Conservation (phyloP, 176 grass and related monocot genomes). For the Avena eriantha region DNA sequence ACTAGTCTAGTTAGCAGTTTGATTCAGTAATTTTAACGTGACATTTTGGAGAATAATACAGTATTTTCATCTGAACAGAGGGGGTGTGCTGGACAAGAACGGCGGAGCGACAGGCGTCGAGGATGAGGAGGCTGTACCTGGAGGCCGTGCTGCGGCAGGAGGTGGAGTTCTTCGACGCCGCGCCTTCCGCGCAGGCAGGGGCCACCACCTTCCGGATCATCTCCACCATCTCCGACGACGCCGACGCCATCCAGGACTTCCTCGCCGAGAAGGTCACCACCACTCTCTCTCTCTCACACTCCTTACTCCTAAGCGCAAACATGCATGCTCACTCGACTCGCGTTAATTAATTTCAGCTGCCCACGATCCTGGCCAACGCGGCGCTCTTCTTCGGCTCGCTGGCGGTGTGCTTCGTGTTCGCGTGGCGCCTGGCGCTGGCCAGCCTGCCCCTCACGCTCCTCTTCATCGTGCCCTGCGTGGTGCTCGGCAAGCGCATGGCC, state of each 20-base stretch:
- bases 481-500: slow-evolving; percentile 55
- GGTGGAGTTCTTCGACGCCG: slow-evolving; percentile 64
- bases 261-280: slow-evolving; percentile 59
- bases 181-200: background rate
- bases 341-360: slow-evolving; percentile 23
- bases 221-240: slow-evolving; percentile 68
- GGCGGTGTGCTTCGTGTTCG: slow-evolving; percentile 47
- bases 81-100: slow-evolving; percentile 60
- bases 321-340: too few relatives aligned
- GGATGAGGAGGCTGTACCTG: slow-evolving; percentile 61
- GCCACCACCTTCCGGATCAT: slow-evolving; percentile 58
- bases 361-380: slow-evolving; percentile 51
- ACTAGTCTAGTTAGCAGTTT: too few relatives aligned
- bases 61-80: slow-evolving; percentile 37
- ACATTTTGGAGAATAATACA: too few relatives aligned
- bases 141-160: slow-evolving; percentile 59
- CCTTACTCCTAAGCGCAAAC: too few relatives aligned
- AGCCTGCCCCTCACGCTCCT: slow-evolving; percentile 57
- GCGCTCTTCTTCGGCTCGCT: slow-evolving; percentile 50
- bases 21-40: background rate
- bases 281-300: too few relatives aligned
- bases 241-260: slow-evolving; percentile 62
- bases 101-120: slow-evolving; percentile 57
- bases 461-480: slow-evolving; percentile 50
- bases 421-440: slow-evolving; percentile 63